phyloP scores from a whole-genome alignment of 306 rosid species.

The Lathyrus tuberosus region DNA sequence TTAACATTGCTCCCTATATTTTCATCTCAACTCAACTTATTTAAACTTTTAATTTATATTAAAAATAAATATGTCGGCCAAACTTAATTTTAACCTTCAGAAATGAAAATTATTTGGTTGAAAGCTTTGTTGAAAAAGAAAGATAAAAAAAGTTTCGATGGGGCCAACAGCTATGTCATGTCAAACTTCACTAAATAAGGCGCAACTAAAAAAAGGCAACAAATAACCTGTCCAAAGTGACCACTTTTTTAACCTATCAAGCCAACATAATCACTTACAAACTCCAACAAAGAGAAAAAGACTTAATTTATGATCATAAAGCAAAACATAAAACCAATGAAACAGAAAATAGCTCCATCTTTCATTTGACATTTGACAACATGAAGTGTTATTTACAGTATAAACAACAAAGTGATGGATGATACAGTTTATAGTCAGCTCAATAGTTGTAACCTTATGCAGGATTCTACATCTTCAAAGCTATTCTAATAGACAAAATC shows the following conservation, averaged over 20 bases:
- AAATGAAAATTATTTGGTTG: neutral
- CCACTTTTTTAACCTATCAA: neutral
- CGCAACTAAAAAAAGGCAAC: neutral
- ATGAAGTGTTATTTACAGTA: slow-evolving; percentile 38
- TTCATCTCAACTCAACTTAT: neutral
- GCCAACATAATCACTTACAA: neutral
- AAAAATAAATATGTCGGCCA: neutral
- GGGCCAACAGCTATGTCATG: neutral
- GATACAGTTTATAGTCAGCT: slow-evolving; percentile 29
- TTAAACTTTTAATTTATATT: too few species aligned
- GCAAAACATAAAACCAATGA: slow-evolving; percentile 27
- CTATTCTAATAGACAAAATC: slow-evolving; percentile 33
- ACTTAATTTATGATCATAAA: neutral
- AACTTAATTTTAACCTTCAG: neutral
- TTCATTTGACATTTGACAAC: slow-evolving; percentile 24
- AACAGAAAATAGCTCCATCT: slow-evolving; percentile 15
- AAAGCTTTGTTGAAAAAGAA: neutral
- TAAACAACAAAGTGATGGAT: slow-evolving; percentile 36
- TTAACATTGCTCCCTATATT: neutral
- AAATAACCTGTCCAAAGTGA: neutral
- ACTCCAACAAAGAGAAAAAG: neutral
- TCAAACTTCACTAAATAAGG: neutral
- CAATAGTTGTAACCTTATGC: slow-evolving; percentile 11
- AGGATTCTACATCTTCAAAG: slow-evolving; percentile 35
- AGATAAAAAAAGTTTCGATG: neutral